These are phyloP conservation scores for Tulasnella sp. DNA, from an alignment of 768 basidiomycete species.

Conservation along the genomic window DNA sequence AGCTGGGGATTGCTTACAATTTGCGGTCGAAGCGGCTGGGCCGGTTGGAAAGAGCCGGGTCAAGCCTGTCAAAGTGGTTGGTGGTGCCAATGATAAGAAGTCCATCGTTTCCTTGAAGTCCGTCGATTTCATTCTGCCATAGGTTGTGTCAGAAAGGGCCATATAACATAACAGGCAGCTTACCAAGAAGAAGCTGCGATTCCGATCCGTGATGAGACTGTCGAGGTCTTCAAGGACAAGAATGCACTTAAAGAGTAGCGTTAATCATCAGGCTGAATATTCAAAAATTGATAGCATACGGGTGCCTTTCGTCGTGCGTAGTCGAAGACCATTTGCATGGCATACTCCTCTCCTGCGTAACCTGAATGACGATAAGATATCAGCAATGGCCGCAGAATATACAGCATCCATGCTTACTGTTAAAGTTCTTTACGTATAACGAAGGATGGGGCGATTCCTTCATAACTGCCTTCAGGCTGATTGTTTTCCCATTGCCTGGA, in stretches of 20 bases:
- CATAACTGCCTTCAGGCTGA: constrained; percentile 73
- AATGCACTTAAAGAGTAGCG: constrained; percentile 35
- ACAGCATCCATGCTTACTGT: constrained; percentile 33
- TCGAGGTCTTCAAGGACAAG: constrained; percentile 58
- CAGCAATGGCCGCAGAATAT: neutral
- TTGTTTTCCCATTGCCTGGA: constrained; percentile 79
- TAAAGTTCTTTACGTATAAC: constrained; percentile 72
- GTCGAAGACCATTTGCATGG: constrained; percentile 55
- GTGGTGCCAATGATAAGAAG: constrained; percentile 67
- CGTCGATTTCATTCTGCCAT: constrained; percentile 34
- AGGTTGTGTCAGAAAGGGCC: neutral
- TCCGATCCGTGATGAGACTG: constrained; percentile 61
- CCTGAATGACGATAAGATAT: constrained; percentile 26
- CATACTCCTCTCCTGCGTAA: constrained; percentile 47
- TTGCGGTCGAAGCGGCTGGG: constrained; percentile 81
- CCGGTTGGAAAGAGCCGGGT: constrained; percentile 60
- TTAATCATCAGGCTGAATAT: neutral
- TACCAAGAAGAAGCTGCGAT: constrained; percentile 69
- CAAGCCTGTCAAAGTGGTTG: constrained; percentile 72
- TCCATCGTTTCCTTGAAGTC: constrained; percentile 67
- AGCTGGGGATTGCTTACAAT: constrained; percentile 41
- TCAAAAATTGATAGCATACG: neutral
- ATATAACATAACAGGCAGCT: constrained; percentile 20
- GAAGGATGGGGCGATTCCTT: constrained; percentile 50
- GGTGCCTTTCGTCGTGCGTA: constrained; percentile 47